Percentiles rank a stretch among this genome's conserved stretches.
Evolutionary conservation across 495 filamentous ascomycete species (phyloP).

Genomic region (Penicillium chermesinum): DNA sequence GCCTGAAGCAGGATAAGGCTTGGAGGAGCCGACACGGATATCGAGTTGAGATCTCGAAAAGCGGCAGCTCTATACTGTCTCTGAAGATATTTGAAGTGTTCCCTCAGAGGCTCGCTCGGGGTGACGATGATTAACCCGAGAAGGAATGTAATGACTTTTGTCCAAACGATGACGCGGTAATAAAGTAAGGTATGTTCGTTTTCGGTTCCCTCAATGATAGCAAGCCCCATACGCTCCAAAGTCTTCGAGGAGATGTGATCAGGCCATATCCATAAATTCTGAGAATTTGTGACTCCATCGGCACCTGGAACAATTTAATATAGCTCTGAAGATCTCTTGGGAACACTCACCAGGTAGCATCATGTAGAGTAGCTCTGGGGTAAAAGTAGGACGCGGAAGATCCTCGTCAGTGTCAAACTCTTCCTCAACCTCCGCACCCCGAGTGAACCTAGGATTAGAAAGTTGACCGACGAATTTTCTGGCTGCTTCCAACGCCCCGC

Average conservation of each 20-base stretch:
- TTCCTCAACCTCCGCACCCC: conserved; percentile 9
- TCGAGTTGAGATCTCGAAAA: conserved; percentile 15
- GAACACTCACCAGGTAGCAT: conserved; percentile 21
- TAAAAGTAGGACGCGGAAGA: conserved; percentile 14
- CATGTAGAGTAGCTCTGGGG: conserved; percentile 27
- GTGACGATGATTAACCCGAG: conserved; percentile 20
- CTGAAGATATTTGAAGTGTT: conserved; percentile 19
- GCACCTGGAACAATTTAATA: conserved; percentile 16
- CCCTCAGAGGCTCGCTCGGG: conserved; percentile 13
- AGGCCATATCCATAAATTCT: conserved; percentile 22
- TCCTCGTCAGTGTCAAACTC: conserved; percentile 11
- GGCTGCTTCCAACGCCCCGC: conserved; percentile 20
- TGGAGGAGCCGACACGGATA: conserved; percentile 20
- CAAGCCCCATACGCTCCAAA: conserved; percentile 26
- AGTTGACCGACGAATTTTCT: conserved; percentile 22
- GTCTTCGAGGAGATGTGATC: conserved; percentile 25
- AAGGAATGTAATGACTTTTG: conserved; percentile 22
- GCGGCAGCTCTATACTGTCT: conserved; percentile 22
- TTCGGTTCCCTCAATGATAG: conserved; percentile 21
- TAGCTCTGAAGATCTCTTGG: too few relatives aligned
- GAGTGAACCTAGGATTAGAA: conserved; percentile 15
- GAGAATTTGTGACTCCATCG: conserved; percentile 22
- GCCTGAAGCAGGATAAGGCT: conserved; percentile 26
- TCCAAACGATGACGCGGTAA: conserved; percentile 22
- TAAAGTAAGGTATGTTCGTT: conserved; percentile 18